phyloP scores from a whole-genome alignment of 495 filamentous ascomycete genomes.

The Cercophora scortea region DNA sequence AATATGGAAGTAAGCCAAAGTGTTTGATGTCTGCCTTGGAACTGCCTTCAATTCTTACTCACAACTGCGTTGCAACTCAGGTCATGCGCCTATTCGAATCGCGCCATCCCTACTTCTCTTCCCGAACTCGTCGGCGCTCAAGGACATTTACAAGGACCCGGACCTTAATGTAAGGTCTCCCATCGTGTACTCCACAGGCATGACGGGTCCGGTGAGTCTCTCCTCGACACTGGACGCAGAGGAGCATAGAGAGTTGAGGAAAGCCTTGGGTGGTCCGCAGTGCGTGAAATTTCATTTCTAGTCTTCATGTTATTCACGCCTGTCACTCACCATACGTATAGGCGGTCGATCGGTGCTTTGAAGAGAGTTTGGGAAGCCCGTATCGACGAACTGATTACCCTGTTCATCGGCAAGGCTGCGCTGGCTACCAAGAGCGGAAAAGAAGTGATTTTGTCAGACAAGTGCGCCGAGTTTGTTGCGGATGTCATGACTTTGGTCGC shows the following conservation, averaged over 20 bases:
- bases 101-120: conserved; percentile 1
- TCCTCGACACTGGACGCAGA: conserved; percentile 2
- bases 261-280: conserved; percentile 4
- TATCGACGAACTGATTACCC: conserved; percentile 33
- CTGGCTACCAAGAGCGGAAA: neutral
- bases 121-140: conserved; percentile 1
- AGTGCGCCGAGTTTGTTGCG: conserved; percentile 6
- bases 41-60: neutral
- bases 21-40: neutral
- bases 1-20: neutral
- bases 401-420: neutral
- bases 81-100: neutral
- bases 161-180: conserved; percentile 1
- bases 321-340: too few relatives aligned
- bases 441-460: neutral
- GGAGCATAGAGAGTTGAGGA: conserved; percentile 3
- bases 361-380: conserved; percentile 42
- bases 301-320: too few relatives aligned
- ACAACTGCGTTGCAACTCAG: neutral
- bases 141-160: conserved; percentile 5
- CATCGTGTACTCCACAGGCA: conserved; percentile 1
- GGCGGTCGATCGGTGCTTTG: conserved; percentile 13
- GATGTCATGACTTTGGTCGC: conserved; percentile 10
- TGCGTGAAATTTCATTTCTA: too few relatives aligned
- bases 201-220: neutral